phyloP scores from a whole-genome alignment of 768 basidiomycete species.

The Russula virescens region DNA sequence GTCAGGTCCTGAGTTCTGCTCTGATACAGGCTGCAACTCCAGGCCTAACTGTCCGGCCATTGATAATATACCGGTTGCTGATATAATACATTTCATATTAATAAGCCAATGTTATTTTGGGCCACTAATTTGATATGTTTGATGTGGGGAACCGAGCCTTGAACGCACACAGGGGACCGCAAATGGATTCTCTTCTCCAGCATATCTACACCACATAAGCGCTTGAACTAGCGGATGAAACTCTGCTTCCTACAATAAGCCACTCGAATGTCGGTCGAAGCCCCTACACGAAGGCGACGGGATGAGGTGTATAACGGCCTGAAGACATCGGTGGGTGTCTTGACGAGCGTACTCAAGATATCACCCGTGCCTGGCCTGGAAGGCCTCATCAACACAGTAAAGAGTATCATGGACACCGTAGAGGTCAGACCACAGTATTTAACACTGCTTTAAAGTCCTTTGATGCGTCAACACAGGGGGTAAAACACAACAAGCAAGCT shows the following conservation, averaged over 20 bases:
- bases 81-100: no score
- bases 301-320: conserved; percentile 12
- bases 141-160: no score
- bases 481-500: conserved; percentile 22
- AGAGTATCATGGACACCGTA: conserved; percentile 10
- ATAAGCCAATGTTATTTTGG: no score
- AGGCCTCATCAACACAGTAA: conserved; percentile 7
- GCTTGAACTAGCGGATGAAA: neutral
- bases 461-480: conserved; percentile 2
- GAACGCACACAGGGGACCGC: no score
- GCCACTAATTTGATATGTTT: no score
- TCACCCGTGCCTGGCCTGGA: conserved; percentile 10
- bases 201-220: neutral
- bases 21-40: no score
- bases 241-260: neutral
- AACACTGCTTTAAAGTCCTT: neutral
- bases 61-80: no score
- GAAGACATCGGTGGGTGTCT: conserved; percentile 2
- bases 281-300: neutral
- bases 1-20: no score
- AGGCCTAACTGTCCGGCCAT: no score
- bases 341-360: neutral
- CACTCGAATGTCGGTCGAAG: conserved; percentile 1
- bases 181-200: no score
- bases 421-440: neutral